phyloP scores from a whole-genome alignment of 2,329 filamentous ascomycete genomes.

The Tolypocladium inflatum region DNA sequence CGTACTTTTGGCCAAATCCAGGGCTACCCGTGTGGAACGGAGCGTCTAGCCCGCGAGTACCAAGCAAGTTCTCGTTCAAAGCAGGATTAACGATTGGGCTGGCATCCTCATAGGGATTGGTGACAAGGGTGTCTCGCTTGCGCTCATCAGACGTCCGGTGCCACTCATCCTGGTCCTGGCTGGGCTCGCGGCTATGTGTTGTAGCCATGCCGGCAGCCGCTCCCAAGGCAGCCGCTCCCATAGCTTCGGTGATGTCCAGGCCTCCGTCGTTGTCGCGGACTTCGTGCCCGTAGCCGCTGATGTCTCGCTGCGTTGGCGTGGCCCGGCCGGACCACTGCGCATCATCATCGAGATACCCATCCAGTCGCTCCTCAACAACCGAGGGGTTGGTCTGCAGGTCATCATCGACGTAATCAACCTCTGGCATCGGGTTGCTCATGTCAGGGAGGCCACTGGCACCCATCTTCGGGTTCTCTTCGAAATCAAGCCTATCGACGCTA shows the following conservation, averaged over 20 bases:
- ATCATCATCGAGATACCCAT: constrained; percentile 28
- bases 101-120: constrained; percentile 57
- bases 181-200: constrained; percentile 41
- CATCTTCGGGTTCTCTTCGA: constrained; percentile 46
- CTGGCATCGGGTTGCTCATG: constrained; percentile 62
- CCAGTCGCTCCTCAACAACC: constrained; percentile 64
- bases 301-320: constrained; percentile 33
- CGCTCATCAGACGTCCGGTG: constrained; percentile 51
- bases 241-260: constrained; percentile 40
- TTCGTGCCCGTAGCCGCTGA: constrained; percentile 18
- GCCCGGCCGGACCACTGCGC: constrained; percentile 47
- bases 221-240: constrained; percentile 43
- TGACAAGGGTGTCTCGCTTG: constrained; percentile 57
- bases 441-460: constrained; percentile 62
- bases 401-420: constrained; percentile 58
- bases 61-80: constrained; percentile 39
- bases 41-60: constrained; percentile 26
- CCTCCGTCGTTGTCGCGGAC: constrained; percentile 22
- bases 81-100: constrained; percentile 51
- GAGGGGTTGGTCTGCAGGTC: constrained; percentile 82
- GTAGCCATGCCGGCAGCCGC: constrained; percentile 36
- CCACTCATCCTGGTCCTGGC: constrained; percentile 55
- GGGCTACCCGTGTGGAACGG: constrained; percentile 47
- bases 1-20: constrained; percentile 50
- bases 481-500: constrained; percentile 48